Evolutionary conservation across 2,329 filamentous ascomycete genomes (phyloP), one percentile per base, ranked within the genome.

Genomic region (Diaporthe batatas): DNA sequence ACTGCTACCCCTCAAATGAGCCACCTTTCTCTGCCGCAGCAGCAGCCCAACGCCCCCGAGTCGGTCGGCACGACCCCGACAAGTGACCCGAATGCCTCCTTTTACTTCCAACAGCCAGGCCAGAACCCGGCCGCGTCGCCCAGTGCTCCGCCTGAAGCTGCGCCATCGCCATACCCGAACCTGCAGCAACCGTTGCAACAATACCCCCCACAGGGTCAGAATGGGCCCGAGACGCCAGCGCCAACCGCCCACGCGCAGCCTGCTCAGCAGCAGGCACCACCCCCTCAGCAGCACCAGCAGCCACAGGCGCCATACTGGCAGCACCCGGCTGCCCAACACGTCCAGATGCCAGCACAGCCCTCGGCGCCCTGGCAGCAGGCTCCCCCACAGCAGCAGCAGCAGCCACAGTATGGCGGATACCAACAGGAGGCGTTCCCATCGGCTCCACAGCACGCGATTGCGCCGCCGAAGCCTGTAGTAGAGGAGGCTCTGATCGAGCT

Each of bases 401-500:
- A 71, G 21, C 55, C 79, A 54, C 83, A 82, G 3, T 89, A 90
- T 74, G 74, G 80, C 14, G 84, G 86, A 8, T 91, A 90, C 77
- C 83, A 82, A 3, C 89, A 90, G 77, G 89, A 91, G 32, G 84
- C 88, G 3, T 94, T 94, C 78, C 92, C 93, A 1, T 85, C 88
- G 2, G 90, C 89, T 36, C 91, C 91, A 21, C 89, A 91, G 73
- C 89, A 92, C 54, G 42, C 42, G 29, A 65, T 68, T 80, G 86
- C 89, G 36, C 90, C 89, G 68, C 86, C 81, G 79, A 85, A 86
- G 77, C 88, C 88, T 18, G 87, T 84, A 0, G 87, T 92, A 59
- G 93, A 96, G 82, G 94, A 96, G 82, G 92, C 91, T 73, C 83
- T 96, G 78, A 96, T 96, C 82, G 94, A 96, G 81, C 86, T 96